Conservation (phyloP, 805 yeast species). For the Kuraishia borneana region DNA sequence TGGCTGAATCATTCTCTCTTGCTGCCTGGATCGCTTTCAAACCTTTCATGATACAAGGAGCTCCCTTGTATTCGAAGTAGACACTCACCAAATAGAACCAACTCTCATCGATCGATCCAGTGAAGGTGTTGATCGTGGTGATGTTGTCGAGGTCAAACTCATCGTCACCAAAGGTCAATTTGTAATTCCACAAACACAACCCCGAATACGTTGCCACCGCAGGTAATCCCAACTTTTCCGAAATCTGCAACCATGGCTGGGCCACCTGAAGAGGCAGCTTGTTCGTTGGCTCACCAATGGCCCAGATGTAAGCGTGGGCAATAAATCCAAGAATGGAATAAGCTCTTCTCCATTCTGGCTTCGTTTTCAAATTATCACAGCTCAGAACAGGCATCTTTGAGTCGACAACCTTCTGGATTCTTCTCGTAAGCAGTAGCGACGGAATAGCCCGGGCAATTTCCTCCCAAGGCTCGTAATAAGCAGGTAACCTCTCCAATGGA, state of each 20-base stretch:
- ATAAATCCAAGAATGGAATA: slow-evolving; percentile 70
- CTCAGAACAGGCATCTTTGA: slow-evolving; percentile 41
- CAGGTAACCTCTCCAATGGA: slow-evolving; percentile 52
- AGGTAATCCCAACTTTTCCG: slow-evolving; percentile 59
- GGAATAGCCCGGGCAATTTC: slow-evolving; percentile 53
- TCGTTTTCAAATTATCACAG: slow-evolving; percentile 30
- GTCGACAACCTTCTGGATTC: slow-evolving; percentile 55
- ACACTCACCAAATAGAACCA: slow-evolving; percentile 92
- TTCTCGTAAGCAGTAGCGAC: slow-evolving; percentile 54
- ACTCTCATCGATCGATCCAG: slow-evolving; percentile 84
- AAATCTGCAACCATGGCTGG: slow-evolving; percentile 50
- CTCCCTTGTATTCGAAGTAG: slow-evolving; percentile 76
- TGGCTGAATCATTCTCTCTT: slow-evolving; percentile 28
- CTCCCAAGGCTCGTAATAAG: slow-evolving; percentile 75
- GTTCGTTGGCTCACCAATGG: slow-evolving; percentile 49
- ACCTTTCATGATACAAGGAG: slow-evolving; percentile 56
- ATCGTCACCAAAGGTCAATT: slow-evolving; percentile 30
- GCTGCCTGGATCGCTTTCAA: slow-evolving; percentile 52
- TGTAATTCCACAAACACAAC: slow-evolving; percentile 81
- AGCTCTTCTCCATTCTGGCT: slow-evolving; percentile 62
- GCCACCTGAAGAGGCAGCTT: slow-evolving; percentile 60
- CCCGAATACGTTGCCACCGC: slow-evolving; percentile 87
- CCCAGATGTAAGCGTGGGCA: slow-evolving; percentile 89
- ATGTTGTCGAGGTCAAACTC: slow-evolving; percentile 53
- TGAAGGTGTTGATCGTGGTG: slow-evolving; percentile 73